Base-by-base conservation (phyloP, 2,329 filamentous ascomycete genomes). In the Trichoderma breve region DNA sequence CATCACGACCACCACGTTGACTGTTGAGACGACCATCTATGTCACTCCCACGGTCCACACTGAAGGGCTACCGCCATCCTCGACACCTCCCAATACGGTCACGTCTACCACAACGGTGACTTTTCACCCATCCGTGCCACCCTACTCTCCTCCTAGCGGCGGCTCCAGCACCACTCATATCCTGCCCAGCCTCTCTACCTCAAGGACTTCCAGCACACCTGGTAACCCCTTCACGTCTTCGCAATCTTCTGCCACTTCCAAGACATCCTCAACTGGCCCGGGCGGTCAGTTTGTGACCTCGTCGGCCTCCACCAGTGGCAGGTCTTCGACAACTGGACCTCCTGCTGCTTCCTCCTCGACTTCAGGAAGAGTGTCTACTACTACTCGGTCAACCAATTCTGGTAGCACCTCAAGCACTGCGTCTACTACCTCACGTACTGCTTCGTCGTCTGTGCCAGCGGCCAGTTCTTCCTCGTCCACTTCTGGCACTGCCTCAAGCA, bases 1-100 rank as follows among this genome's bases (percentile, higher is more conserved):
- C 51, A 55, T 60, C 61, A 36, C 62, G 4, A 71, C 69, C 1
- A 71, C 78, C 14, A 81, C 78, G 3, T 77, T 74, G 34, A 82
- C 79, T 4, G 67, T 81, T 8, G 81, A 82, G 30, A 74, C 79
- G 8, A 79, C 78, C 7, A 75, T 79, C 36, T 79, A 76, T 51
- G 74, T 81, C 18, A 81, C 80, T 12, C 76, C 78, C 71, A 75
- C 75, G 8, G 47, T 24, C 9, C n/a, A 32, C 14, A 62, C 57
- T 24, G 36, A 6, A 6, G 26, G n/a, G 11, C 34, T 55, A 15
- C 36, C 66, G 14, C 2, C 36, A 11, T 34, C 51, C 24, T 43
- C 65, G 6, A 26, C 8, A 7, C 47, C 47, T 43, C 64, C 15
- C 32, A 18, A 18, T 14, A n/a, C 1, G 60, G 60, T 8, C 21